phyloP scores from a whole-genome alignment of 176 grass and related monocot genomes.

The Carex parvula region DNA sequence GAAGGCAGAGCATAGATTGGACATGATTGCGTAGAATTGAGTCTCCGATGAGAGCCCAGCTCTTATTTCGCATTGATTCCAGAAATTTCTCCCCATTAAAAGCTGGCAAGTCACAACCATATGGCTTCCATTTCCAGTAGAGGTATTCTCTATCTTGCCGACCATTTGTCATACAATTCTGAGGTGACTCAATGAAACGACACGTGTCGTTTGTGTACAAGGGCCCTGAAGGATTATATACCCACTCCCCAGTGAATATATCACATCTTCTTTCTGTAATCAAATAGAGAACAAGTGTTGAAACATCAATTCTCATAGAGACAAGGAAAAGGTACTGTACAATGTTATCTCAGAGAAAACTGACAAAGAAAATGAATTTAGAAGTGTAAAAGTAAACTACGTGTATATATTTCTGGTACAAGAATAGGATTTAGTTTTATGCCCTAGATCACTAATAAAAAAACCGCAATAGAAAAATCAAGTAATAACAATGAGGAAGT shows the following conservation, averaged over 20 bases:
- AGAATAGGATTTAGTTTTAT: neutral
- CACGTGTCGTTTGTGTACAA: constrained; percentile 74
- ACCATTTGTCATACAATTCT: constrained; percentile 88
- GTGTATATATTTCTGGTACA: neutral
- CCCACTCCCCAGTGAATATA: constrained; percentile 77
- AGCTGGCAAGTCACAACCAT: constrained; percentile 48
- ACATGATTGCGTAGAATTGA: constrained; percentile 90
- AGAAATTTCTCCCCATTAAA: constrained; percentile 68
- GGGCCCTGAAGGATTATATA: constrained; percentile 47
- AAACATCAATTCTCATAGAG: neutral
- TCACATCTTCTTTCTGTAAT: constrained; percentile 55
- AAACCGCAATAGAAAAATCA: neutral
- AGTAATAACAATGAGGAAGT: neutral
- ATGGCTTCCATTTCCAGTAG: constrained; percentile 85
- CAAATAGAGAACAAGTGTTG: neutral
- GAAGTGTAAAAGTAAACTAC: neutral
- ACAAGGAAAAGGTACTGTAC: neutral
- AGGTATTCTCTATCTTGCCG: constrained; percentile 71
- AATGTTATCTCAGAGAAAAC: neutral
- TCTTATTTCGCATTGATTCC: constrained; percentile 51
- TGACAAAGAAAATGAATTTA: neutral
- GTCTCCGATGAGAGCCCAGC: constrained; percentile 85
- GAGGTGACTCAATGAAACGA: constrained; percentile 77
- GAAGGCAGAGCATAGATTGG: constrained; percentile 87
- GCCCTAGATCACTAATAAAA: neutral